A percentile compares a stretch with the other conserved stretches of the same genome.
Conservation (phyloP, 305 asterid genomes). For the Fraxinus paxiana region DNA sequence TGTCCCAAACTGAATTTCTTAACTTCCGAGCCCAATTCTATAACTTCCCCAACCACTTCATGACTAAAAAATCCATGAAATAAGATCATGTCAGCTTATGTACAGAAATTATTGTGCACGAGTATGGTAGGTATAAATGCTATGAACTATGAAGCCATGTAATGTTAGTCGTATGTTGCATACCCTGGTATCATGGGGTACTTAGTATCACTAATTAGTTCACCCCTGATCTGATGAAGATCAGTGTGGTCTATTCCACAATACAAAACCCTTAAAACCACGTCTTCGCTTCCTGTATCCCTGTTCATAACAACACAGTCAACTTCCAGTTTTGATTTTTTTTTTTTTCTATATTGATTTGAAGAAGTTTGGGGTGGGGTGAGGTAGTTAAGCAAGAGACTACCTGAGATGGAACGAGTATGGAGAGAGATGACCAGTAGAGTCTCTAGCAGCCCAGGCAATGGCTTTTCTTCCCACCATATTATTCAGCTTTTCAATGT, state of each 20-base stretch:
- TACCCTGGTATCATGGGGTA: conserved; percentile 52
- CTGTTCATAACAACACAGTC: conserved; percentile 18
- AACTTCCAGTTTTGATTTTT: not conserved
- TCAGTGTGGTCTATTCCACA: conserved; percentile 52
- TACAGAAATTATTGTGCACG: not conserved
- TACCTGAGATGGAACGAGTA: conserved; percentile 47
- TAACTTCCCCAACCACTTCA: conserved; percentile 46
- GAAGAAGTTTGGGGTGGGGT: not conserved
- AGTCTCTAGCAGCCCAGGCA: conserved; percentile 39
- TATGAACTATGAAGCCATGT: not conserved
- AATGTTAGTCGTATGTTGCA: not conserved
- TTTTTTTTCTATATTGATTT: not conserved
- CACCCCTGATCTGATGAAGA: conserved; percentile 38
- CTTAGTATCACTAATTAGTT: conserved; percentile 25
- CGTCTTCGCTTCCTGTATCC: conserved; percentile 32
- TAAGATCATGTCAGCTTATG: not conserved
- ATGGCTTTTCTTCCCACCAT: conserved; percentile 37
- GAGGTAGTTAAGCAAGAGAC: conserved; percentile 1
- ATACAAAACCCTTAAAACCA: conserved; percentile 35
- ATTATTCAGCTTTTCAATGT: not conserved
- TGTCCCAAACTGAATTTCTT: conserved; percentile 30
- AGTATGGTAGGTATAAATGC: not conserved
- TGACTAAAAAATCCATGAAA: conserved; percentile 26
- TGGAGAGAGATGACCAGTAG: conserved; percentile 42
- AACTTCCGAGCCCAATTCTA: conserved; percentile 39